Percentiles rank a stretch among this genome's conserved stretches.
Evolutionary conservation across 768 basidiomycete genomes (phyloP).

Genomic region (Auriculariales sp.): DNA sequence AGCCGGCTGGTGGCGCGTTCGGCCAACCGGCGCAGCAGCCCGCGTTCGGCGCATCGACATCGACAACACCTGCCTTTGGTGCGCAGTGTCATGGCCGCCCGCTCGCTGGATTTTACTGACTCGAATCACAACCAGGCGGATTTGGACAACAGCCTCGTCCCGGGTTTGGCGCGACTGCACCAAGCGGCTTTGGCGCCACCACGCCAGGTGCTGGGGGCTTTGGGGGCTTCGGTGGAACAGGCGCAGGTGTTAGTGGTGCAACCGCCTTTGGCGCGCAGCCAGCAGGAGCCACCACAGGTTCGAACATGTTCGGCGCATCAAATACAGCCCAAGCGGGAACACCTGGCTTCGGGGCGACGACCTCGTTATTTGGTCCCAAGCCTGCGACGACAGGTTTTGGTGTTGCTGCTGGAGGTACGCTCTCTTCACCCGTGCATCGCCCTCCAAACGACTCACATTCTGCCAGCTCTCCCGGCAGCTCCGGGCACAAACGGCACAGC

Average conservation of each 20-base stretch:
- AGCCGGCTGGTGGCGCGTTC: constrained; percentile 27
- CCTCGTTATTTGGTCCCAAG: constrained; percentile 40
- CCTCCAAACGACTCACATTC: constrained; percentile 3
- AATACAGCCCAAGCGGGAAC: constrained; percentile 13
- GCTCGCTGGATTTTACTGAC: not conserved
- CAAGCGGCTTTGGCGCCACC: constrained; percentile 12
- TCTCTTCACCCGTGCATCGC: constrained; percentile 13
- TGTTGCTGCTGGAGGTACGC: constrained; percentile 15
- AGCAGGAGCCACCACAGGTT: constrained; percentile 12
- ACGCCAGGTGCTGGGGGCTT: constrained; percentile 24
- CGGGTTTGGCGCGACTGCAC: constrained; percentile 53
- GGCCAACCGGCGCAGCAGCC: constrained; percentile 5
- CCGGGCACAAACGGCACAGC: constrained; percentile 59
- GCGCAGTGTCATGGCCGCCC: not conserved
- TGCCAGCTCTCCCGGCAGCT: constrained; percentile 27
- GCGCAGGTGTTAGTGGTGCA: constrained; percentile 30
- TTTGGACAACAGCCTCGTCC: constrained; percentile 36
- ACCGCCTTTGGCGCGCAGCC: constrained; percentile 26
- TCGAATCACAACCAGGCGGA: constrained; percentile 6
- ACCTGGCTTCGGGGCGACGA: constrained; percentile 18
- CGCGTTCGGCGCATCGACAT: constrained; percentile 43
- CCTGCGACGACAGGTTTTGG: constrained; percentile 34
- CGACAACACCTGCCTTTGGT: not conserved
- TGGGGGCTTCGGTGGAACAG: constrained; percentile 37
- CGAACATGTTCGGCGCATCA: not conserved